Percentiles rank a stretch among this genome's conserved stretches.
phyloP scores from a whole-genome alignment of 495 filamentous ascomycete genomes.

The Penicillium dipodomyicola region DNA sequence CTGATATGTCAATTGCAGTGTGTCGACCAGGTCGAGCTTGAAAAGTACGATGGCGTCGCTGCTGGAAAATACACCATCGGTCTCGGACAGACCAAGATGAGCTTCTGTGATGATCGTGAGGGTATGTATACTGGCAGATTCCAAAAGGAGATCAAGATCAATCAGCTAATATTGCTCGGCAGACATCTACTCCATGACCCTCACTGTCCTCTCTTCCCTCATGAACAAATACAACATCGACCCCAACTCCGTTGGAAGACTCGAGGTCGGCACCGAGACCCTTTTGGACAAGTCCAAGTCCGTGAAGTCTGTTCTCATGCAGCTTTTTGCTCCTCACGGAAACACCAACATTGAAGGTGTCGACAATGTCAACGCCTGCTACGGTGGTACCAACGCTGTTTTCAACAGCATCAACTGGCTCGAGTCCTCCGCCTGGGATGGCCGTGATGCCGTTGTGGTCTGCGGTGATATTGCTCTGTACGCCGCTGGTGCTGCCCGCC shows the following conservation, averaged over 20 bases:
- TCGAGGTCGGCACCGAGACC: conserved; percentile 98
- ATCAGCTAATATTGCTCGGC: neutral
- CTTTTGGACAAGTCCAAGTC: conserved; percentile 99
- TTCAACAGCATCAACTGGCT: conserved; percentile 98
- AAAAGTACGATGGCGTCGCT: conserved; percentile 97
- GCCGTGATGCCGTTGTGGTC: conserved; percentile 88
- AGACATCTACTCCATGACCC: conserved; percentile 98
- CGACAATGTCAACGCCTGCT: conserved; percentile 96
- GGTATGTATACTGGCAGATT: conserved; percentile 54
- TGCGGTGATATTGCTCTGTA: conserved; percentile 98
- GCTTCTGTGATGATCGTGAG: conserved; percentile 98
- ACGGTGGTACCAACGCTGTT: conserved; percentile 95
- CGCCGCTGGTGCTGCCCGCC: conserved; percentile 91
- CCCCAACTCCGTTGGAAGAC: conserved; percentile 80
- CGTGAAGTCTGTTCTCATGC: conserved; percentile 99
- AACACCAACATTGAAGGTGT: conserved; percentile 95
- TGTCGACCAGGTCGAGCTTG: conserved; percentile 91
- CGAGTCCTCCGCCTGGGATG: conserved; percentile 97
- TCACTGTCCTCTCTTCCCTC: conserved; percentile 86
- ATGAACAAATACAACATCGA: conserved; percentile 93
- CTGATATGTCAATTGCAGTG: conserved; percentile 55
- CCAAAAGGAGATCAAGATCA: neutral
- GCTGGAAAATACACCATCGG: conserved; percentile 98
- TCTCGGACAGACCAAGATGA: conserved; percentile 99
- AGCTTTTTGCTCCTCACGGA: conserved; percentile 80